These are phyloP conservation scores for Uronychia binucleata DNA, from an alignment of 73 alveolate genomes.

Conservation along the genomic window DNA sequence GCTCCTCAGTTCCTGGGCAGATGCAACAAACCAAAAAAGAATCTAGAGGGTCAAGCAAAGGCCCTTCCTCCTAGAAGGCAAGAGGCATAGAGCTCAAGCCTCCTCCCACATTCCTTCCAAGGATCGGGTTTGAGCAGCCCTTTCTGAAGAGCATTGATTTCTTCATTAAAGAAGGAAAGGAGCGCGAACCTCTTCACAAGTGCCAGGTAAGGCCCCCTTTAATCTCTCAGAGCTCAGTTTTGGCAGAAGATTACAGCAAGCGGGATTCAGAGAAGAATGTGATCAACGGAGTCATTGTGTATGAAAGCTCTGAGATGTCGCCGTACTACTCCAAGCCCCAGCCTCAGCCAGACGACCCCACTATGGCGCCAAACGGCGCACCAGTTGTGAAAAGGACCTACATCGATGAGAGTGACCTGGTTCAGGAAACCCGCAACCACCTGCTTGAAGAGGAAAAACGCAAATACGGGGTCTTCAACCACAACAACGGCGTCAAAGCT, in stretches of 20 bases:
- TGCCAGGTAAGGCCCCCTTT: background rate
- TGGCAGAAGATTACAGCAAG: constrained; percentile 16
- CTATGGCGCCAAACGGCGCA: constrained; percentile 10
- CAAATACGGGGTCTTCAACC: background rate
- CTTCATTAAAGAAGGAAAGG: constrained; percentile 10
- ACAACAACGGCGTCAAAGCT: constrained; percentile 14
- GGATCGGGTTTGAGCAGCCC: constrained; percentile 37
- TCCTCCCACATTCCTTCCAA: constrained; percentile 24
- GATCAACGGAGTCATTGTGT: constrained; percentile 8
- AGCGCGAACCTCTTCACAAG: constrained; percentile 19
- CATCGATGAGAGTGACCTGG: constrained; percentile 24
- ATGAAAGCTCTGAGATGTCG: constrained; percentile 26
- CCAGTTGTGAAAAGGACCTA: constrained; percentile 11
- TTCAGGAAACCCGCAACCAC: constrained; percentile 8
- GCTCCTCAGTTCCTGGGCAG: background rate
- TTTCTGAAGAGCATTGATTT: constrained; percentile 10
- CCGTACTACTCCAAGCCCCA: constrained; percentile 19
- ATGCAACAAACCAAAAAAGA: constrained; percentile 1
- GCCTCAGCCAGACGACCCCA: constrained; percentile 13
- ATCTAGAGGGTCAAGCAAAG: background rate
- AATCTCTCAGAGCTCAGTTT: background rate
- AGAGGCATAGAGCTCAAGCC: background rate
- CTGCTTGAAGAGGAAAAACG: background rate
- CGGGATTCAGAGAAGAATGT: constrained; percentile 26
- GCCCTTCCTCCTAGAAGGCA: background rate